Percentiles rank a stretch among this genome's conserved stretches.
Evolutionary conservation across 2,329 filamentous ascomycete genomes (phyloP).

Genomic region (Aspergillus latus): DNA sequence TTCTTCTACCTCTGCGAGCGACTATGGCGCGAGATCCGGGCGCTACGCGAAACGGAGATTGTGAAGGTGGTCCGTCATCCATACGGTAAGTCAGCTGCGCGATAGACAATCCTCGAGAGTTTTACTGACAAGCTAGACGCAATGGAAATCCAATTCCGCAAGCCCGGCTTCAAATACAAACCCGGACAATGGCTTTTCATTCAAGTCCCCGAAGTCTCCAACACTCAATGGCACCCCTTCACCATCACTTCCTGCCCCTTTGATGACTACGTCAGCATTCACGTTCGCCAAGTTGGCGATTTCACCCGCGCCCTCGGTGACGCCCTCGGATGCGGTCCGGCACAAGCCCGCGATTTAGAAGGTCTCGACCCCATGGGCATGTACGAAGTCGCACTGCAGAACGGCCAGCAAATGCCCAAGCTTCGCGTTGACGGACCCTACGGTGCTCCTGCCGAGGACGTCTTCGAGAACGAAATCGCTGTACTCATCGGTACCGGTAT

Average conservation of each 20-base stretch:
- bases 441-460: constrained; percentile 93
- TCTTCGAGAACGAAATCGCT: constrained; percentile 86
- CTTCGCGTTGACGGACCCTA: constrained; percentile 94
- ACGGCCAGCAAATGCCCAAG: constrained; percentile 86
- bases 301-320: constrained; percentile 94
- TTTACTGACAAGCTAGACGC: constrained; percentile 62
- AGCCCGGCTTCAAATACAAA: constrained; percentile 97
- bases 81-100: constrained; percentile 64
- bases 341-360: constrained; percentile 87
- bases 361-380: constrained; percentile 89
- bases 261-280: constrained; percentile 90
- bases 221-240: constrained; percentile 96
- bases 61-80: constrained; percentile 93
- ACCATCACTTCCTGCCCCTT: constrained; percentile 98
- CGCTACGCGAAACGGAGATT: constrained; percentile 80
- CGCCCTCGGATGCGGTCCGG: constrained; percentile 83
- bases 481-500: constrained; percentile 80
- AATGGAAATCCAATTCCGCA: constrained; percentile 95
- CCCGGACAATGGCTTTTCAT: constrained; percentile 97
- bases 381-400: constrained; percentile 95
- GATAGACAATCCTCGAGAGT: neutral
- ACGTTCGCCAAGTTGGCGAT: constrained; percentile 94
- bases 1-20: constrained; percentile 84
- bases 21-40: constrained; percentile 85
- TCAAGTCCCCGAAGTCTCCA: constrained; percentile 84